Percentiles rank a stretch among this genome's conserved stretches.
Evolutionary conservation across 2,329 filamentous ascomycete genomes (phyloP).

Genomic region (Coniochaeta ligniaria): DNA sequence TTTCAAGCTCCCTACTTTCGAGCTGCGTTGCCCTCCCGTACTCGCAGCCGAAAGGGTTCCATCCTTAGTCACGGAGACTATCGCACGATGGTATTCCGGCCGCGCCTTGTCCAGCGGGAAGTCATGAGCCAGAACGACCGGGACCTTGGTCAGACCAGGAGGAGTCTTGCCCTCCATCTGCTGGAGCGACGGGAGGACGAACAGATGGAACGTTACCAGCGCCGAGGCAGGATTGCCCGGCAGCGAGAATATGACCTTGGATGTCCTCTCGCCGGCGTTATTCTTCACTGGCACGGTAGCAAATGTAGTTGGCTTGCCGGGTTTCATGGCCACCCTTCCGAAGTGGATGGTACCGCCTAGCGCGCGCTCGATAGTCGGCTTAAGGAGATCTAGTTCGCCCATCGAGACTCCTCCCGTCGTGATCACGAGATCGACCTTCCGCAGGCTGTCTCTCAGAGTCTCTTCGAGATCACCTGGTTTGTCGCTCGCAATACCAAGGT

Average conservation of each 20-base stretch:
- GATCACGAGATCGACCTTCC: constrained; percentile 72
- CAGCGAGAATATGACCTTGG: constrained; percentile 76
- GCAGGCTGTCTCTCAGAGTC: constrained; percentile 66
- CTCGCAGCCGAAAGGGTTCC: constrained; percentile 68
- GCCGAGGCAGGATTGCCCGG: constrained; percentile 93
- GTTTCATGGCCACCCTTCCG: constrained; percentile 94
- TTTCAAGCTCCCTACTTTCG: constrained; percentile 78
- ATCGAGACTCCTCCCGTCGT: constrained; percentile 95
- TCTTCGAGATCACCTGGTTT: constrained; percentile 68
- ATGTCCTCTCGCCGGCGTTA: constrained; percentile 47
- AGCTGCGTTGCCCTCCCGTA: constrained; percentile 87
- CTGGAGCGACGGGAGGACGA: constrained; percentile 83
- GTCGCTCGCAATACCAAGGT: constrained; percentile 80
- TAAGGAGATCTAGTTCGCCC: constrained; percentile 94
- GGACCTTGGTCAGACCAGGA: constrained; percentile 63
- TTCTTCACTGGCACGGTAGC: constrained; percentile 71
- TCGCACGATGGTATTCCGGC: constrained; percentile 84
- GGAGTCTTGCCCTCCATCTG: constrained; percentile 63
- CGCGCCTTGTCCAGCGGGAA: constrained; percentile 67
- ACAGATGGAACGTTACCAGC: constrained; percentile 87
- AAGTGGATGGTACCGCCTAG: constrained; percentile 94
- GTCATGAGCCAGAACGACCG: constrained; percentile 64
- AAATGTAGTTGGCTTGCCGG: constrained; percentile 95
- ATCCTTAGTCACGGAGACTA: constrained; percentile 59
- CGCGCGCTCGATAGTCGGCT: constrained; percentile 86